These are phyloP conservation scores for Saprolegnia parasitica DNA, from an alignment of 352 stramenopile genomes.

Conservation along the genomic window DNA sequence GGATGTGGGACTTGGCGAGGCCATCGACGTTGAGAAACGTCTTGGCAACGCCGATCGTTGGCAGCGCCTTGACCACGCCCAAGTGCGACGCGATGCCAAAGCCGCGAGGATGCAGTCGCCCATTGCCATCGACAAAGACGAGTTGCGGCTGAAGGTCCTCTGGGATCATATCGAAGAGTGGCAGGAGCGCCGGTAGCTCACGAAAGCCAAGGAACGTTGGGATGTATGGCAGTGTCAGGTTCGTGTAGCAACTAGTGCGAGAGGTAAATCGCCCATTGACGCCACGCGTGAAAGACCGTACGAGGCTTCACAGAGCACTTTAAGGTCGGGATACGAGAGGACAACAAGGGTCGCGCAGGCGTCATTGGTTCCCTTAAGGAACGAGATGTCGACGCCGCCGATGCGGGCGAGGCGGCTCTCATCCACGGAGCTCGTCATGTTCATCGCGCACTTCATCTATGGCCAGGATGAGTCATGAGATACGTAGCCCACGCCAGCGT, in stretches of 20 bases:
- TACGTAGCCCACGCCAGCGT: neutral
- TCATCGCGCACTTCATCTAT: conserved; percentile 10
- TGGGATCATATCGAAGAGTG: conserved; percentile 42
- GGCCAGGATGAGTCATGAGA: too few species aligned
- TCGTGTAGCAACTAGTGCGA: conserved; percentile 48
- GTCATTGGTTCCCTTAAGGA: conserved; percentile 70
- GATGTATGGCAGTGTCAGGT: conserved; percentile 75
- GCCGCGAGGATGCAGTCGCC: conserved; percentile 79
- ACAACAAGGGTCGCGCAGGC: conserved; percentile 80
- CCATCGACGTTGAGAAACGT: conserved; percentile 88
- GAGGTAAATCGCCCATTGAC: neutral
- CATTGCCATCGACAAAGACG: conserved; percentile 91
- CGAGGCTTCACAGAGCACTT: conserved; percentile 74
- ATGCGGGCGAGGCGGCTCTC: conserved; percentile 37
- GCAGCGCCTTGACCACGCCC: conserved; percentile 83
- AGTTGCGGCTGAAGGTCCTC: conserved; percentile 73
- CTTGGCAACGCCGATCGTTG: conserved; percentile 88
- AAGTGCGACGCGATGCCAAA: conserved; percentile 93
- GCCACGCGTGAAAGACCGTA: neutral
- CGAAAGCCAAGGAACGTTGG: conserved; percentile 76
- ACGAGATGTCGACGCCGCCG: conserved; percentile 80
- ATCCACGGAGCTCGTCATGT: conserved; percentile 14
- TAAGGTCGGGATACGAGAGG: conserved; percentile 54
- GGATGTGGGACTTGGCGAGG: conserved; percentile 66
- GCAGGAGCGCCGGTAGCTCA: conserved; percentile 64